A percentile compares a stretch with the other conserved stretches of the same genome.
phyloP scores from a whole-genome alignment of 208 protist species.

The Trypanosomatidae sp. region DNA sequence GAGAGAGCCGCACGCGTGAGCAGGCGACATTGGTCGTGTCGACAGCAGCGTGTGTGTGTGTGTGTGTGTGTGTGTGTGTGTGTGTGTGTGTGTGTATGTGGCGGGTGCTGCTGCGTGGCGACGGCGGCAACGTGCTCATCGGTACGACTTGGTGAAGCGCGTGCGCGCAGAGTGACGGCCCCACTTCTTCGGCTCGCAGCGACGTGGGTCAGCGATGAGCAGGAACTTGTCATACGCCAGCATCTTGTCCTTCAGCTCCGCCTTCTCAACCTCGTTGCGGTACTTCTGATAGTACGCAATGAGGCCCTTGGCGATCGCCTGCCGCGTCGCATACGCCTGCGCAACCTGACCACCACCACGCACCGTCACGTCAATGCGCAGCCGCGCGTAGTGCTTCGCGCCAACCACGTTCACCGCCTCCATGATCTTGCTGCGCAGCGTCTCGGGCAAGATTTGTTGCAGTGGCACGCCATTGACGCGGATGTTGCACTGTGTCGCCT shows the following conservation, averaged over 20 bases:
- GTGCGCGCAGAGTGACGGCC: constrained; percentile 98
- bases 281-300: constrained; percentile 99
- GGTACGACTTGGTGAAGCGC: constrained; percentile 99
- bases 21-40: too few species aligned
- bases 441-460: constrained; percentile 95
- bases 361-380: constrained; percentile 97
- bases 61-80: too few species aligned
- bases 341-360: constrained; percentile 97
- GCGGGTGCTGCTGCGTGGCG: too few species aligned
- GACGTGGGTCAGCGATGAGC: constrained; percentile 98
- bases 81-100: too few species aligned
- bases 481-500: constrained; percentile 95
- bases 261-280: constrained; percentile 92
- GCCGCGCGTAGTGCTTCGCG: constrained; percentile 83
- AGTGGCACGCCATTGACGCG: constrained; percentile 98
- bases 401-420: constrained; percentile 97
- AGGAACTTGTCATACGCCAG: constrained; percentile 97
- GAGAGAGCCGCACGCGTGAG: too few species aligned
- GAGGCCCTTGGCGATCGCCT: constrained; percentile 98
- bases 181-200: constrained; percentile 99
- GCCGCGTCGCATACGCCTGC: constrained; percentile 98
- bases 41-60: too few species aligned
- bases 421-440: constrained; percentile 96
- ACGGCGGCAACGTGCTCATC: too few species aligned
- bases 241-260: constrained; percentile 97